Base-by-base conservation (phyloP, 148 eudicot species). In the Vaccinium darrowii region DNA sequence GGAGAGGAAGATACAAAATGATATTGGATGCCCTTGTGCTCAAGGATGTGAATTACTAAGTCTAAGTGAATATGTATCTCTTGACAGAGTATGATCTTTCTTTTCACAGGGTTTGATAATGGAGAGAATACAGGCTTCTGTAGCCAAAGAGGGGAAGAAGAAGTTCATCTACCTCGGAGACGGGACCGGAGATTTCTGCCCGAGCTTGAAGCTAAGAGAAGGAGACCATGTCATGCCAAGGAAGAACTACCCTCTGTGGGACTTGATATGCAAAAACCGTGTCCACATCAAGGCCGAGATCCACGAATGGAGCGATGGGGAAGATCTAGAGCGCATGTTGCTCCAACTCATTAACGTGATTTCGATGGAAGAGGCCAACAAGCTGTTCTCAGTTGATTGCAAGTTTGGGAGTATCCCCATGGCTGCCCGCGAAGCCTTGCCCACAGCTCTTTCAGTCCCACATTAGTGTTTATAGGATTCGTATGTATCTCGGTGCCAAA, bases 151-250 rank as follows among this genome's bases (percentile, higher is more conserved):
- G 50, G 87, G 87, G 87, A 91, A 90, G 73, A 80, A 39, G 81
- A 92, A 84, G 79, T 81, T 94, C 69, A 91, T 94, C 80, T 94
- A 94, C 71, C 86, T 93, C 2, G 98, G 98, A 7, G 93, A 94
- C 84, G 93, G 98, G 53, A 71, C 7, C 1, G 98, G 98, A 1
- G 98, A 95, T 56, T 95, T 91, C 79, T 95, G 98, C 86, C 96
- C 98, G 0, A 92, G 91, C 15, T 90, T 95, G 85, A 92, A 86
- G 86, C 92, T 95, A 18, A 88, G 87, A 67, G 89, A 89, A 36
- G 87, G 87, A 15, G 96, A 95, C 83, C 81, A 84, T 75, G 81
- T 91, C 86, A 91, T 95, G 93, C 98, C 98, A 21, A 93, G 96
- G 89, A 95, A 93, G 84, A 77, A 93, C 72, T 95, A 89, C 85